Base-by-base conservation (phyloP, 1,284 basidiomycete species). In the Ceratobasidium sp. region DNA sequence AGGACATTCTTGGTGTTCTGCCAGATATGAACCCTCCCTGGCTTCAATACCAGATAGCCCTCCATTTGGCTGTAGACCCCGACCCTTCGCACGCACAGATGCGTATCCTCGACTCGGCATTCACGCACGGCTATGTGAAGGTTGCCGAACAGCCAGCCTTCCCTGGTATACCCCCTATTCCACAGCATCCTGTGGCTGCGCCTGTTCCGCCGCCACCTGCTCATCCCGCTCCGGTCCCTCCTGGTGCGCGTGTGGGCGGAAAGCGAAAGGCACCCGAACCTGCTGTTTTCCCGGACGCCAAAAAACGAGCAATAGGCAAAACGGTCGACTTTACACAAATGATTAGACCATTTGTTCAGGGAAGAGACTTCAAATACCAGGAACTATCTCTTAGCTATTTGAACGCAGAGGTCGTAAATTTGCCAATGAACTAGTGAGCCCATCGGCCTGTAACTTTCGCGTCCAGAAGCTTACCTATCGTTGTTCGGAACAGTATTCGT, bases 181-280 rank as follows among this genome's bases (percentile, higher is more conserved):
- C 59, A 33, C 9, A 11, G 19, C 47, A 2, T 2, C 47, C 47
- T 27, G 7, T 21, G 2, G 2, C 47, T 25, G 29, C 21, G 7
- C 6, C 27, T 47, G 58, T 21, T 46, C 19, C 7, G 16, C 49
- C 49, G 11, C 19, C 49, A 52, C 41, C 56, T 60, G 30, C 25
- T 33, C 29, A 2, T 8, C 13, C 27, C 19, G 44, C 19, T 11
- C 21, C 16, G 5, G n/a, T 9, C 25, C 25, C 14, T 21, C 33
- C 33, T 7, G 23, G 47, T 13, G 9, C 49, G 5, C 39, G n/a
- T n/a, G 21, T 50, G 1, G 27, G n/a, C 16, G 21, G 42, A 29
- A 66, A 66, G 29, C 25, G 62, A 66, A 66, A 66, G 25, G 62
- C 62, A 23, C n/a, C 29, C 3, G 62, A 66, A 13, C 39, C 52